phyloP scores from a whole-genome alignment of 2,329 filamentous ascomycete species.

The Colletotrichum musicola region DNA sequence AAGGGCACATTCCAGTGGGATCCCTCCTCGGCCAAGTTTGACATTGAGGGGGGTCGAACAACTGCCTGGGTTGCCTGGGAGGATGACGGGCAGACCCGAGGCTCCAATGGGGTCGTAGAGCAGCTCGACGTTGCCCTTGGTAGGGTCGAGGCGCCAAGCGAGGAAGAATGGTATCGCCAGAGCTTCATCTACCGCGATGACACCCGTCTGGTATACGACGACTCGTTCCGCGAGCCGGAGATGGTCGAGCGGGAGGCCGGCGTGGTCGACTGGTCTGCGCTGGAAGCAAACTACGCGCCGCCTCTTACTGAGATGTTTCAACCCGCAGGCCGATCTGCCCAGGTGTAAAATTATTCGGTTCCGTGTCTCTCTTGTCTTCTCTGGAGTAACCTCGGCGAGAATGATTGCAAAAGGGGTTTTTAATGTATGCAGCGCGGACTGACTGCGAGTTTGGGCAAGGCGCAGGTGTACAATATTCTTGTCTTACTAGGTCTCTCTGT shows the following conservation, averaged over 20 bases:
- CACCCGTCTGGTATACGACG: conserved; percentile 35
- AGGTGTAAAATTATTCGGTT: conserved; percentile 4
- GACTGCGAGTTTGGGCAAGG: background rate
- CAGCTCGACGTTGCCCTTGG: conserved; percentile 34
- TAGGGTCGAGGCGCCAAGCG: conserved; percentile 30
- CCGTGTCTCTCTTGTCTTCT: background rate
- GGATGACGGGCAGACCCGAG: conserved; percentile 8
- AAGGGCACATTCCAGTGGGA: conserved; percentile 41
- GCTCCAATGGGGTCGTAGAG: conserved; percentile 23
- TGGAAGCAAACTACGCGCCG: conserved; percentile 39
- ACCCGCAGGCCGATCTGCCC: background rate
- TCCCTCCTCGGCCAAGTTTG: conserved; percentile 16
- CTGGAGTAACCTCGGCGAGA: too few relatives aligned
- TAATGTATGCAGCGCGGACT: conserved; percentile 14
- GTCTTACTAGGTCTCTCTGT: background rate
- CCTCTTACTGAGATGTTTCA: conserved; percentile 20
- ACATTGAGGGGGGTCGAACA: conserved; percentile 32
- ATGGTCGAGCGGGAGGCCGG: conserved; percentile 33
- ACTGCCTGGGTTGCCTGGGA: conserved; percentile 37
- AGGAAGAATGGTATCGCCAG: conserved; percentile 39
- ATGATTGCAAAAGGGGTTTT: background rate
- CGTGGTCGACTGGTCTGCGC: conserved; percentile 38
- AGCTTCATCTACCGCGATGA: conserved; percentile 36
- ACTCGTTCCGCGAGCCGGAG: conserved; percentile 18
- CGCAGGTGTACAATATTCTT: conserved; percentile 1